Conservation (phyloP, 2,329 filamentous ascomycete genomes). For the Diaporthe aspalathi region DNA sequence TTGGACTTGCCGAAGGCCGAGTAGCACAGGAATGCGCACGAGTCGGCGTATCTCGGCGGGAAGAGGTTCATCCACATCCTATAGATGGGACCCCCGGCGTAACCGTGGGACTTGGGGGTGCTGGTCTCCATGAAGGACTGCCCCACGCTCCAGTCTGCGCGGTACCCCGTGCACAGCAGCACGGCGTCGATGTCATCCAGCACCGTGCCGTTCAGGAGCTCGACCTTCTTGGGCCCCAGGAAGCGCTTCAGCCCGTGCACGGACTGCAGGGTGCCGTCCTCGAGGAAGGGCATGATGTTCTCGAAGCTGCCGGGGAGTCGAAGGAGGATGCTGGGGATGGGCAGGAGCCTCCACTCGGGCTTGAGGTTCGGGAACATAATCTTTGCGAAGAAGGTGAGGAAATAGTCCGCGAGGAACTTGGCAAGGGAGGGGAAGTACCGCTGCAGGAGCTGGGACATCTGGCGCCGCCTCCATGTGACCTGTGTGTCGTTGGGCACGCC, state of each 20-base stretch:
- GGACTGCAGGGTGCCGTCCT: conserved; percentile 34
- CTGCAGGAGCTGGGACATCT: conserved; percentile 31
- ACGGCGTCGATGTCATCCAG: conserved; percentile 36
- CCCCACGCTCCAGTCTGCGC: conserved; percentile 34
- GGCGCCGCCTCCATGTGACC: conserved; percentile 46
- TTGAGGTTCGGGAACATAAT: conserved; percentile 42
- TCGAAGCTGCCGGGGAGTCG: conserved; percentile 41
- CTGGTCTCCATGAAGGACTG: conserved; percentile 35
- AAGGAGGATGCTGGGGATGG: conserved; percentile 37
- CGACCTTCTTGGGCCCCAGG: conserved; percentile 35
- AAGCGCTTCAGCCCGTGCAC: conserved; percentile 35
- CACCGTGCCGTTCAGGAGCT: conserved; percentile 35
- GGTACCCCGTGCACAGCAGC: conserved; percentile 38
- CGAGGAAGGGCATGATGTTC: conserved; percentile 49
- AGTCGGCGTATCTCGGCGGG: conserved; percentile 44
- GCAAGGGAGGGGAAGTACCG: conserved; percentile 41
- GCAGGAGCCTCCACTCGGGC: conserved; percentile 46
- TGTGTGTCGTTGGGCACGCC: conserved; percentile 35
- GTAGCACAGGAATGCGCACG: conserved; percentile 57
- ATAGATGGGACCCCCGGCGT: conserved; percentile 26
- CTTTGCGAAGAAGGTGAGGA: conserved; percentile 13
- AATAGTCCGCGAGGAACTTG: conserved; percentile 30
- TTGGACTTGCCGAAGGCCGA: conserved; percentile 48
- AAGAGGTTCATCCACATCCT: conserved; percentile 40
- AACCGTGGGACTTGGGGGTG: conserved; percentile 29